These are phyloP conservation scores for Cyclotella sp. DNA, from an alignment of 108 stramenopile genomes.

Conservation along the genomic window DNA sequence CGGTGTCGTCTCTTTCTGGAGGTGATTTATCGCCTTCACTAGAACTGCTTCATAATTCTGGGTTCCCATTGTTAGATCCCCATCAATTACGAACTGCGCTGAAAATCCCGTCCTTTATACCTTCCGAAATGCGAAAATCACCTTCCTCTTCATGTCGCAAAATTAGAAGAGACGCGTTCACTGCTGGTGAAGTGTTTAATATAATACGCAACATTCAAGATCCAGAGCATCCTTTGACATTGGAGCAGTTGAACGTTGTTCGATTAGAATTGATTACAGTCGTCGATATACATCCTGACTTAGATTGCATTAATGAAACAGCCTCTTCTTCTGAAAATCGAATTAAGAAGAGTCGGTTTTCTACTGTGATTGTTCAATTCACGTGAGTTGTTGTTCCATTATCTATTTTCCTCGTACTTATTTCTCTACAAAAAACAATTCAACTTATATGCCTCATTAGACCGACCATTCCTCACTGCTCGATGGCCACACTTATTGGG, in stretches of 20 bases:
- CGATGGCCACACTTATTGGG: slow-evolving; percentile 99
- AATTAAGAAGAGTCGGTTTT: slow-evolving; percentile 28
- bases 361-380: slow-evolving; percentile 68
- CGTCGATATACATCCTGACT: slow-evolving; percentile 37
- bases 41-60: slow-evolving; percentile 41
- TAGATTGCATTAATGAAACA: neutral
- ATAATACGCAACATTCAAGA: slow-evolving; percentile 97
- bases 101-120: slow-evolving; percentile 37
- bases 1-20: neutral
- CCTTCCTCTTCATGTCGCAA: neutral
- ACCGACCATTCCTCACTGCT: slow-evolving; percentile 97
- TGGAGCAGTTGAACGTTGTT: slow-evolving; percentile 97
- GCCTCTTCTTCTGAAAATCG: slow-evolving; percentile 2
- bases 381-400: slow-evolving; percentile 42
- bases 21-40: slow-evolving; percentile 13
- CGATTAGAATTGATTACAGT: slow-evolving; percentile 81
- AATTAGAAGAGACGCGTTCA: slow-evolving; percentile 55
- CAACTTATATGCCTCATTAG: slow-evolving; percentile 28
- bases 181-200: slow-evolving; percentile 92
- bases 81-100: slow-evolving; percentile 43
- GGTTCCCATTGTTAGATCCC: slow-evolving; percentile 46
- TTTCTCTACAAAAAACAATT: neutral
- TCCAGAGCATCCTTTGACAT: slow-evolving; percentile 97
- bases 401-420: neutral
- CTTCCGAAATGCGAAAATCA: slow-evolving; percentile 11